Base-by-base conservation (phyloP, 2,329 filamentous ascomycete species). In the Kalmusia sp. region DNA sequence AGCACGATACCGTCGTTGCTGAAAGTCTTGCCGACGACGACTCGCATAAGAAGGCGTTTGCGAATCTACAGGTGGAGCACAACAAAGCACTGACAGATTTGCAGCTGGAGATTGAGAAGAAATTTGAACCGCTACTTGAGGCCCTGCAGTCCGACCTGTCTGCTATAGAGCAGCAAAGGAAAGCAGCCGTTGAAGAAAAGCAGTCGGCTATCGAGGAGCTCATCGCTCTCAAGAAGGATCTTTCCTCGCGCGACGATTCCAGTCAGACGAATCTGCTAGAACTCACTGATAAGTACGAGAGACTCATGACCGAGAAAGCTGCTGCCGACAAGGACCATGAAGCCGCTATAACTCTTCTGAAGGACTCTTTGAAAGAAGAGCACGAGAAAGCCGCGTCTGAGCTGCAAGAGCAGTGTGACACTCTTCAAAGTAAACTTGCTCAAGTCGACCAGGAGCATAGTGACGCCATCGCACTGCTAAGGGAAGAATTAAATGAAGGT, bases 391-490 rank as follows among this genome's bases (percentile, higher is more conserved):
- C 58, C 3, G 25, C 69, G 11, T 49, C 55, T 4, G 58, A 63
- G 25, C 55, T 74, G 35, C 66, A 70, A 25, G 54, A 62, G 1
- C 61, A 71, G 35, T 64, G 64, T 34, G 56, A 67, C 17, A 30
- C 24, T 1, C 47, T 71, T 9, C 62, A 69, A 22, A 48, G 64
- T 14, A 61, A 62, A 35, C 52, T 71, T 22, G 28, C 63, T 1
- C 56, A 58, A 21, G 51, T 60, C 6, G 69, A 74, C 33, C 57
- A 68, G 51, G 67, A 71, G 43, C 69, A 72, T 39, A 55, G 58
- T 30, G 66, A 71, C 46, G 65, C 70, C 8, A 68, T 74, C 28
- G 64, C 63, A 17, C 51, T 70, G 15, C 46, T 72, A 9, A 60
- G 64, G 41, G 61, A 67, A 41, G 64, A 72, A 33, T 61, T 73